Evolutionary conservation across 2,329 filamentous ascomycete species (phyloP).

Genomic region (Aschersonia sp.): DNA sequence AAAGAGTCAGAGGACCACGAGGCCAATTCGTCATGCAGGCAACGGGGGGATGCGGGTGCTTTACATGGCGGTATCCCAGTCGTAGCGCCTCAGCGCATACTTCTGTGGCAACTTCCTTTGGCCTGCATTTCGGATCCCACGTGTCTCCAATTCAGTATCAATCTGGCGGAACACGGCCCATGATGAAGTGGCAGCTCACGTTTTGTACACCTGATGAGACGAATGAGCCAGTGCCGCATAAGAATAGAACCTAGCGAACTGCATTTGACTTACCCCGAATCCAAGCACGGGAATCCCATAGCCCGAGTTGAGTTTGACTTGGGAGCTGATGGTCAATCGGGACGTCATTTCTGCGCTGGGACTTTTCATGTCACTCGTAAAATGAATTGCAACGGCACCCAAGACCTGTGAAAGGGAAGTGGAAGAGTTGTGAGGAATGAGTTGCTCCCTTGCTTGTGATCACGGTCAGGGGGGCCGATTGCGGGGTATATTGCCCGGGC

Average conservation of each 20-base stretch:
- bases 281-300: conserved; percentile 36
- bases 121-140: conserved; percentile 8
- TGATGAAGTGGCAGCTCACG: conserved; percentile 18
- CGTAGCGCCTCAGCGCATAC: conserved; percentile 30
- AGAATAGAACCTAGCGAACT: background rate
- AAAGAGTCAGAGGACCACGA: no score
- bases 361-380: background rate
- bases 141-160: no score
- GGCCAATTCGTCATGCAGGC: no score
- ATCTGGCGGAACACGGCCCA: no score
- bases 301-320: conserved; percentile 39
- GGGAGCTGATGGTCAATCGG: conserved; percentile 29
- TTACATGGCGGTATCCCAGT: conserved; percentile 38
- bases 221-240: background rate
- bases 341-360: conserved; percentile 23
- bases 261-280: conserved; percentile 31
- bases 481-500: no score
- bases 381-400: conserved; percentile 2
- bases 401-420: no score
- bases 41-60: conserved; percentile 3
- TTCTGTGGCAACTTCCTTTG: conserved; percentile 15
- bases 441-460: no score
- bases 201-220: conserved; percentile 32
- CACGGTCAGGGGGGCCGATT: no score
- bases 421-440: no score